Percentiles rank a stretch among this genome's conserved stretches.
Evolutionary conservation across 1,284 basidiomycete genomes (phyloP).

Genomic region (Sphagnurus paluster): DNA sequence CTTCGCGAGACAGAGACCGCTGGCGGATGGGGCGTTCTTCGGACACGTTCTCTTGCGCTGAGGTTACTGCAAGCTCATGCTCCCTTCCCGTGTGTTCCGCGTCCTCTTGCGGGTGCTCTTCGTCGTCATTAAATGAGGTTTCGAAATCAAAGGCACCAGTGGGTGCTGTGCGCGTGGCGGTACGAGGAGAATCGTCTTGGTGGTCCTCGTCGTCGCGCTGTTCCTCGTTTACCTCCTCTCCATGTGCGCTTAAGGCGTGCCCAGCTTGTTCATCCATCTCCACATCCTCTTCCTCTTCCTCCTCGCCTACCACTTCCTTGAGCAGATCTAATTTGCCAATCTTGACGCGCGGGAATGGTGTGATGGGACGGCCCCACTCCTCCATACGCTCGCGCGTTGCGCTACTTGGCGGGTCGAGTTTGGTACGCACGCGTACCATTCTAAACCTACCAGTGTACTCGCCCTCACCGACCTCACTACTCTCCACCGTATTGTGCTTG

Average conservation of each 20-base stretch:
- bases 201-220: too few species aligned
- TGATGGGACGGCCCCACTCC: conserved; percentile 67
- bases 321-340: conserved; percentile 8
- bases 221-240: too few species aligned
- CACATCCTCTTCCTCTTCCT: conserved; percentile 15
- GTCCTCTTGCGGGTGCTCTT: conserved; percentile 8
- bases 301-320: conserved; percentile 16
- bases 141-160: too few species aligned
- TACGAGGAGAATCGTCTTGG: too few species aligned
- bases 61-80: too few species aligned
- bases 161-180: too few species aligned
- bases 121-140: too few species aligned
- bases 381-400: conserved; percentile 49
- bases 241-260: too few species aligned
- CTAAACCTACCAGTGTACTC: conserved; percentile 67
- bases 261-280: conserved; percentile 19
- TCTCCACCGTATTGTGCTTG: conserved; percentile 12
- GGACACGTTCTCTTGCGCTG: too few species aligned
- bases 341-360: conserved; percentile 49
- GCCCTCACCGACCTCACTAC: conserved; percentile 39
- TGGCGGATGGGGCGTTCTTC: too few species aligned
- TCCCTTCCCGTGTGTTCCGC: conserved; percentile 21
- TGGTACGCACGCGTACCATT: conserved; percentile 54
- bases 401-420: conserved; percentile 66
- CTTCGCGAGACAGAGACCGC: too few species aligned